A percentile compares a stretch with the other conserved stretches of the same genome.
These are phyloP conservation scores for Chalciporus sp. DNA, from an alignment of 1,284 basidiomycete genomes.

Conservation along the genomic window DNA sequence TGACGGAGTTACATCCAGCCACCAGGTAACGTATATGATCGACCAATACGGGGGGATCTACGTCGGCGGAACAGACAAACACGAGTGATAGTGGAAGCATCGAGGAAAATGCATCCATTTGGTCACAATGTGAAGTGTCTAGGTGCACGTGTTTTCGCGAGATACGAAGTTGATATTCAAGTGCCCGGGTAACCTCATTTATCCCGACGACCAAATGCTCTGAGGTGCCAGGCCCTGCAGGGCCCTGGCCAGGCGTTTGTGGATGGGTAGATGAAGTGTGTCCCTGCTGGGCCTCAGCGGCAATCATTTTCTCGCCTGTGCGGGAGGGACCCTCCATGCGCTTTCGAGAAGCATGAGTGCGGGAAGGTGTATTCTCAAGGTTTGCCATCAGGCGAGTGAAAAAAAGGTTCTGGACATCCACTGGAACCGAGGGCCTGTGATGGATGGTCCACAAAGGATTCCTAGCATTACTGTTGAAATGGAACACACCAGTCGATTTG, in stretches of 20 bases:
- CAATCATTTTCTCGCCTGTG: not conserved
- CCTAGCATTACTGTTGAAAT: not conserved
- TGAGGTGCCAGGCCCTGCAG: conserved; percentile 9
- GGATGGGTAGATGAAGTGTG: not conserved
- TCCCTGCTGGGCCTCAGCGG: not conserved
- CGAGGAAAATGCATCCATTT: not conserved
- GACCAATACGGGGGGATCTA: conserved; percentile 71
- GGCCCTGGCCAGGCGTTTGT: not conserved
- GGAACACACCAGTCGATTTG: conserved; percentile 61
- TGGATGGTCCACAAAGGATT: conserved; percentile 7
- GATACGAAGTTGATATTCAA: conserved; percentile 62
- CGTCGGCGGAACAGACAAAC: conserved; percentile 71
- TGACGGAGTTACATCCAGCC: conserved; percentile 66
- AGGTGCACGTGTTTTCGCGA: conserved; percentile 30
- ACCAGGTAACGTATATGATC: conserved; percentile 75
- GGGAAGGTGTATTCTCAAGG: conserved; percentile 38
- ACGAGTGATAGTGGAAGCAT: conserved; percentile 44
- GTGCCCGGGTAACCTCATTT: conserved; percentile 76
- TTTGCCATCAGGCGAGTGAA: conserved; percentile 51
- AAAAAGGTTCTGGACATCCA: conserved; percentile 61
- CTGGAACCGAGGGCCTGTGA: conserved; percentile 64
- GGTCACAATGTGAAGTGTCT: conserved; percentile 12
- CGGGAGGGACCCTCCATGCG: conserved; percentile 2
- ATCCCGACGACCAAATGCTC: conserved; percentile 69
- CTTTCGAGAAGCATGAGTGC: conserved; percentile 9